Conservation (phyloP, 345 rosid genomes). For the Bruguiera gymnorhiza region DNA sequence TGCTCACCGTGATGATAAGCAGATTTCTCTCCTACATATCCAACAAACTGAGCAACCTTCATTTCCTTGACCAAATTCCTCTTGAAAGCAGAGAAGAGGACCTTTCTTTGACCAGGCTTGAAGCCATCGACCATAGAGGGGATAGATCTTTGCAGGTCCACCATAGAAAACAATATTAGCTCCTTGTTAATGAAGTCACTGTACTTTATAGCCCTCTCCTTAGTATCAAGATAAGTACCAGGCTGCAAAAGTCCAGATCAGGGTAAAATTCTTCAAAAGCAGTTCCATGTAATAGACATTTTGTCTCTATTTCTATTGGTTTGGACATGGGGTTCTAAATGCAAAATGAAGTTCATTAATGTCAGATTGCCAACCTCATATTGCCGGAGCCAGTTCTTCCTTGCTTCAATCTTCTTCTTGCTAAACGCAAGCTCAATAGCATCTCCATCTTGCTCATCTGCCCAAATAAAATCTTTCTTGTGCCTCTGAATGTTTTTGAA, state of each 20-base stretch:
- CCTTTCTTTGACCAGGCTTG: slow-evolving; percentile 96
- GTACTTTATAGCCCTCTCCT: slow-evolving; percentile 55
- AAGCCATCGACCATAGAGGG: slow-evolving; percentile 97
- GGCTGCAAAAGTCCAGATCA: slow-evolving; percentile 49
- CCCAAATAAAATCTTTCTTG: slow-evolving; percentile 88
- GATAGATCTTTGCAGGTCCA: slow-evolving; percentile 96
- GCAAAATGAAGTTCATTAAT: neutral
- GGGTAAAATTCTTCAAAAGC: neutral
- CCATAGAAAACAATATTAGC: slow-evolving; percentile 90
- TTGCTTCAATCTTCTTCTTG: slow-evolving; percentile 92
- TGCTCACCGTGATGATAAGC: slow-evolving; percentile 98
- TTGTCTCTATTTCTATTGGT: neutral
- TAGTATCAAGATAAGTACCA: slow-evolving; percentile 86
- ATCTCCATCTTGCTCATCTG: slow-evolving; percentile 73
- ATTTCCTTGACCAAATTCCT: slow-evolving; percentile 69
- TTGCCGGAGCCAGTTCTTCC: slow-evolving; percentile 90
- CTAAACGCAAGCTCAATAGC: slow-evolving; percentile 97
- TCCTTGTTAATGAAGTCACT: slow-evolving; percentile 95
- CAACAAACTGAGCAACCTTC: slow-evolving; percentile 79
- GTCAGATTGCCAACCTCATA: slow-evolving; percentile 48
- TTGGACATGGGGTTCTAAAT: neutral
- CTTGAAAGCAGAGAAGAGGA: slow-evolving; percentile 82
- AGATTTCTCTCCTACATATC: slow-evolving; percentile 84
- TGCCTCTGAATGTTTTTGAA: slow-evolving; percentile 54
- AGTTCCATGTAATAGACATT: neutral